Evolutionary conservation across 2,329 filamentous ascomycete species (phyloP), one percentile per base, ranked within the genome.

Genomic region (Colletotrichum karsti): DNA sequence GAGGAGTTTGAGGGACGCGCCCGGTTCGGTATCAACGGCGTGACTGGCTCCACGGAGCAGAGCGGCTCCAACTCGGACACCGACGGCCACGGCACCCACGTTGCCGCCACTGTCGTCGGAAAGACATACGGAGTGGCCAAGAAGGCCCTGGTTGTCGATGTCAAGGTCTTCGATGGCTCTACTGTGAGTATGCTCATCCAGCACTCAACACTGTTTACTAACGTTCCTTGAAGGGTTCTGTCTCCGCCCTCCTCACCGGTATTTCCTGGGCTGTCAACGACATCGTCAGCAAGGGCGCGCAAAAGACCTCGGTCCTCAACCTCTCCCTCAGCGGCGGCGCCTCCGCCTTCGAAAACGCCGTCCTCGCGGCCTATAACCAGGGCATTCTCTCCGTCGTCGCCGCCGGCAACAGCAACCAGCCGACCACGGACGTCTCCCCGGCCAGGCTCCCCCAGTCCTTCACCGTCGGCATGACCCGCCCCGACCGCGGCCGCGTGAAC

Each of bases 301-400:
- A 62, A 15, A 69, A 24, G 8, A 73, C 73, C 2, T 75, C 80
- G 9, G 80, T 83, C 28, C 74, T 81, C 42, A 81, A 76, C 72
- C 79, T 84, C 78, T 81, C 78, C 15, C 77, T 84, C 13, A 80
- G 82, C 18, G 81, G 80, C 8, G 72, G 70, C 53, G 83, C 84
- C 24, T 84, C 87, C 0, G 85, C 87, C 4, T 86, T 87, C 15
- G 87, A 87, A 15, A 88, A 89, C 73, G 63, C 63, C 41, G 58
- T 67, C n/a, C 69, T 78, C 46, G 78, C 76, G 22, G 84, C 85
- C 48, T 82, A 82, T 72, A 71, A 74, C 18, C 73, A 75, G 3
- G 87, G 87, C 15, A 76, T 90, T 20, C 81, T 87, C 48, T 80
- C 84, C 1, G 83, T 86, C 33, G 85, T 87, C 0, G 86, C 87